Conservation (phyloP, 179 eudicot genomes). For the Spergularia azorica region DNA sequence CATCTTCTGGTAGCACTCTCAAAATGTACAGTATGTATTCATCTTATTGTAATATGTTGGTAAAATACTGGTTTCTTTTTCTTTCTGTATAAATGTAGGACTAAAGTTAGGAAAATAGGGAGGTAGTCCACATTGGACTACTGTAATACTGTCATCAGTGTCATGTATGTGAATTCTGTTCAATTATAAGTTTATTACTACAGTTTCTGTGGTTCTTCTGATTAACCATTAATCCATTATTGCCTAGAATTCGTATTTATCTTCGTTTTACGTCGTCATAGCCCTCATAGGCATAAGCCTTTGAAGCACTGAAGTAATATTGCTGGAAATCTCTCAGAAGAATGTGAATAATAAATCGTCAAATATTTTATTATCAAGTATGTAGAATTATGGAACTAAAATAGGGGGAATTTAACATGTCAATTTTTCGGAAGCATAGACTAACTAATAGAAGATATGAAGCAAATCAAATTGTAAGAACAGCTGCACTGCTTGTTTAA, state of each 20-base stretch:
- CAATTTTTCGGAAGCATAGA: conserved; percentile 16
- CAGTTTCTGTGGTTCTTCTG: not conserved
- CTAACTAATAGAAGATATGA: conserved; percentile 28
- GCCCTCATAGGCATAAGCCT: too few relatives aligned
- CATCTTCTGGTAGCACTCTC: conserved; percentile 57
- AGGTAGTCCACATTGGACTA: conserved; percentile 45
- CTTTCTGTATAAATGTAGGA: conserved; percentile 47
- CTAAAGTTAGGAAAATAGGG: conserved; percentile 23
- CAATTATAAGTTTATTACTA: conserved; percentile 26
- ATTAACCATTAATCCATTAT: too few relatives aligned
- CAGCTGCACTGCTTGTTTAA: conserved; percentile 7
- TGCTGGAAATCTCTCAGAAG: not conserved
- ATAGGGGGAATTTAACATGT: not conserved
- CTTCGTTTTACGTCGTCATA: too few relatives aligned
- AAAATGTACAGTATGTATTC: conserved; percentile 48
- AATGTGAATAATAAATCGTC: not conserved
- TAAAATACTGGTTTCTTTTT: conserved; percentile 25
- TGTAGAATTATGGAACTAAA: conserved; percentile 2
- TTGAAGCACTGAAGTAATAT: too few relatives aligned
- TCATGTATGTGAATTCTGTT: conserved; percentile 36
- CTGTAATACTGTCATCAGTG: conserved; percentile 20
- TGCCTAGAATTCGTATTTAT: too few relatives aligned
- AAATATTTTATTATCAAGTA: not conserved
- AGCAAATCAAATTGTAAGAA: conserved; percentile 13
- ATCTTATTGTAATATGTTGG: conserved; percentile 21